Percentiles rank a stretch among this genome's conserved stretches.
phyloP scores from a whole-genome alignment of 352 stramenopile genomes.

The Pythium guiyangense region DNA sequence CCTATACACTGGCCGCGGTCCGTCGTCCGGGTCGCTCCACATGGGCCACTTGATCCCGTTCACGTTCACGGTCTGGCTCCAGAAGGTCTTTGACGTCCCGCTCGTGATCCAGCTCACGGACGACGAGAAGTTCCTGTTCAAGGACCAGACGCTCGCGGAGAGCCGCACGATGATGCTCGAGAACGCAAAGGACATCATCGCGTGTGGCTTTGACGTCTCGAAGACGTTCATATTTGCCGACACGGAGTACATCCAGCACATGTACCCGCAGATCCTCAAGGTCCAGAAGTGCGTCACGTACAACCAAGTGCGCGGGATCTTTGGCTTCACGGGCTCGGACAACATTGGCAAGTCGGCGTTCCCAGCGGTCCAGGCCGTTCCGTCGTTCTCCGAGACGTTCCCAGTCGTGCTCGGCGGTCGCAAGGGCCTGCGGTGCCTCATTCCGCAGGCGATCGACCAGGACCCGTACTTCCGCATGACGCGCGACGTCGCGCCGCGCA shows the following conservation, averaged over 20 bases:
- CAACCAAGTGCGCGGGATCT: constrained; percentile 97
- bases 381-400: constrained; percentile 98
- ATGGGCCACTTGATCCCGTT: constrained; percentile 99
- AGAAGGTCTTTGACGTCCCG: constrained; percentile 98
- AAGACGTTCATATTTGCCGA: constrained; percentile 99
- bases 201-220: constrained; percentile 94
- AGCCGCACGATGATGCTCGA: constrained; percentile 94
- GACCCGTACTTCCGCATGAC: constrained; percentile 99
- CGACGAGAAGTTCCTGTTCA: constrained; percentile 99
- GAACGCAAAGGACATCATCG: constrained; percentile 99
- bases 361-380: constrained; percentile 96
- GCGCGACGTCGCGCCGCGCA: constrained; percentile 96
- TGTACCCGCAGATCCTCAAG: constrained; percentile 99
- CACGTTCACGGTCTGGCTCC: constrained; percentile 98
- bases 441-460: constrained; percentile 99
- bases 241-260: constrained; percentile 98
- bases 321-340: constrained; percentile 97
- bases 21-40: constrained; percentile 96
- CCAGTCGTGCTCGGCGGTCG: constrained; percentile 82
- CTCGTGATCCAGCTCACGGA: constrained; percentile 99
- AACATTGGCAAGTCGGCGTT: constrained; percentile 99
- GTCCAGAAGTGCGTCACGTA: constrained; percentile 99
- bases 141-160: constrained; percentile 91
- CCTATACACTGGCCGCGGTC: constrained; percentile 98
- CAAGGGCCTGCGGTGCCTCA: constrained; percentile 95